These are phyloP conservation scores for Lanmaoa rubissima DNA, from an alignment of 768 basidiomycete species.

Conservation along the genomic window DNA sequence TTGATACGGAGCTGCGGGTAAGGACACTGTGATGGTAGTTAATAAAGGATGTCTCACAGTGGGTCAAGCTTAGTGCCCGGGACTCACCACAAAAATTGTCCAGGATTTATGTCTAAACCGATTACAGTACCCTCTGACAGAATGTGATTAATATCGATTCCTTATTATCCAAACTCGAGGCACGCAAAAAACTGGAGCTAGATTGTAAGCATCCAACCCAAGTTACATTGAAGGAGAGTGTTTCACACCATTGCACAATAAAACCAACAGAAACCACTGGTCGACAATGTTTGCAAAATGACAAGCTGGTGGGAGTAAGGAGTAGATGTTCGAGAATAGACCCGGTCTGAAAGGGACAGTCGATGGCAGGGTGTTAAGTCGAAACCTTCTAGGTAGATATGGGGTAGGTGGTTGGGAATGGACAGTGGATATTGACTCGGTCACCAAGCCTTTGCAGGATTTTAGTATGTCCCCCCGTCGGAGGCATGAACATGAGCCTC, in stretches of 20 bases:
- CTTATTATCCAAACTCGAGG: too few species aligned
- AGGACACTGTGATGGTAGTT: not conserved
- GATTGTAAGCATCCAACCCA: too few species aligned
- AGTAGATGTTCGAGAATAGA: too few species aligned
- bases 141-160: too few species aligned
- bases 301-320: not conserved
- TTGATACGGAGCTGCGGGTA: not conserved
- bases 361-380: not conserved
- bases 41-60: not conserved
- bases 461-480: not conserved
- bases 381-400: not conserved
- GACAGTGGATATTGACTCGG: not conserved
- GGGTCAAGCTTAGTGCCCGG: not conserved
- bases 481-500: not conserved
- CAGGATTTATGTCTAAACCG: too few species aligned
- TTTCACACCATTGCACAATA: too few species aligned
- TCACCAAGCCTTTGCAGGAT: not conserved
- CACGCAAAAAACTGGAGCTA: too few species aligned
- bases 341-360: too few species aligned
- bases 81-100: not conserved
- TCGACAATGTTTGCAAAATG: not conserved
- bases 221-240: too few species aligned
- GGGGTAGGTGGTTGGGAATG: not conserved
- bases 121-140: too few species aligned
- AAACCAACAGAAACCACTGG: too few species aligned